These are phyloP conservation scores for Amaranthus hypochondriacus DNA, from an alignment of 148 eudicot species.

Conservation along the genomic window DNA sequence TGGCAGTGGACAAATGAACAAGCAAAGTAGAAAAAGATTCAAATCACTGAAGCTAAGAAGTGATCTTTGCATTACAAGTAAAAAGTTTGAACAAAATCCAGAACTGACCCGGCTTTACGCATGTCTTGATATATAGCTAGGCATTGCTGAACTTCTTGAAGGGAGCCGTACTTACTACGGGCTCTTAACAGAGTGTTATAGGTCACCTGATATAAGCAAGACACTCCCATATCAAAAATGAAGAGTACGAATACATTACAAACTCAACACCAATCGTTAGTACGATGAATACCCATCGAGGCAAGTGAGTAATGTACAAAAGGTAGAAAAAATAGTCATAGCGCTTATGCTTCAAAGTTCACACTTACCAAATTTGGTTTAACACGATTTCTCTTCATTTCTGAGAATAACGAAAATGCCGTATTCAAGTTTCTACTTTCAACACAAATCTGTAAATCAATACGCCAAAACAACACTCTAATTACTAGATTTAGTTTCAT, in stretches of 20 bases:
- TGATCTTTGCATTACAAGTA: background rate
- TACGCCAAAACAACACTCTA: background rate
- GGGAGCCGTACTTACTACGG: conserved; percentile 71
- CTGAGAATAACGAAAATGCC: conserved; percentile 76
- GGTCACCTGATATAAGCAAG: conserved; percentile 60
- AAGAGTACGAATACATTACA: background rate
- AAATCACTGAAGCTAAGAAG: background rate
- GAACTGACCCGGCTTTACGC: conserved; percentile 83
- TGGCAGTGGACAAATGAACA: too few relatives aligned
- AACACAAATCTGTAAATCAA: conserved; percentile 64
- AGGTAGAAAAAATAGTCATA: background rate
- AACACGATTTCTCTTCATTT: conserved; percentile 70
- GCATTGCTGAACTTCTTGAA: conserved; percentile 84
- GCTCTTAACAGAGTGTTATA: conserved; percentile 84
- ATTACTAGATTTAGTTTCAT: conserved; percentile 1
- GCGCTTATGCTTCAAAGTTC: background rate
- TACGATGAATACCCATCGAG: background rate
- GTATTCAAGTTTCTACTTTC: conserved; percentile 43
- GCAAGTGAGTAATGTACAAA: background rate
- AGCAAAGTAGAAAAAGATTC: background rate
- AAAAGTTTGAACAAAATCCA: background rate
- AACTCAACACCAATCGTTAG: background rate
- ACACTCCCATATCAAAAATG: background rate
- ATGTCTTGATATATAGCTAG: conserved; percentile 83
- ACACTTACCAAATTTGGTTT: conserved; percentile 75